These are phyloP conservation scores for Magnusiomyces sp. DNA, from an alignment of 1,139 yeast species.

Conservation along the genomic window DNA sequence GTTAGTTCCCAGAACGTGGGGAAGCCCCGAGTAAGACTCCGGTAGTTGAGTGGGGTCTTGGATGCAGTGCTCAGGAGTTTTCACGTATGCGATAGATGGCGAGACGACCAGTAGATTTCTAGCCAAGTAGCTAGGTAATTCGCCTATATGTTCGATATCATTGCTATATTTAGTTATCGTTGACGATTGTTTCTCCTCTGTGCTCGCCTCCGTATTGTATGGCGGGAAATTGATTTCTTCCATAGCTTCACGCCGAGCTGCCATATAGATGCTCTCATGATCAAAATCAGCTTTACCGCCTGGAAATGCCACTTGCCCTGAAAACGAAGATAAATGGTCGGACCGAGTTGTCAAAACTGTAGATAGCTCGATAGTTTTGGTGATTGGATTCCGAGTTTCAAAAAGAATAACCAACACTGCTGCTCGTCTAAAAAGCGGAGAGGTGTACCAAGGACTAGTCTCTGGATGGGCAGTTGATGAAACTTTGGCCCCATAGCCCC, in stretches of 20 bases:
- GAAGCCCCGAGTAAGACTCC: conserved; percentile 4
- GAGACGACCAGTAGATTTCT: conserved; percentile 74
- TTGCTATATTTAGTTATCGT: conserved; percentile 15
- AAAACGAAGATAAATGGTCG: conserved; percentile 56
- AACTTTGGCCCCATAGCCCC: conserved; percentile 6
- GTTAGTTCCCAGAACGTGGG: conserved; percentile 3
- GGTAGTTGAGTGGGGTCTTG: neutral
- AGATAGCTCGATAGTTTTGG: conserved; percentile 56
- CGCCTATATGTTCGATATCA: conserved; percentile 46
- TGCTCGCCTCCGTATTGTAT: neutral
- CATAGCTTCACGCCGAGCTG: conserved; percentile 71
- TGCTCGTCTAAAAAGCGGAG: conserved; percentile 59
- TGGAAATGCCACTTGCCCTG: conserved; percentile 85
- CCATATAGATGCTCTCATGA: conserved; percentile 58
- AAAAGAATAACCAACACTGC: conserved; percentile 68
- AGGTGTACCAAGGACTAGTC: conserved; percentile 39
- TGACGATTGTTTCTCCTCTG: conserved; percentile 33
- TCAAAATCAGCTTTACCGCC: conserved; percentile 46
- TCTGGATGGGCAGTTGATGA: conserved; percentile 22
- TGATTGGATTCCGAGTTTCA: conserved; percentile 33
- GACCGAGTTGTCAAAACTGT: conserved; percentile 75
- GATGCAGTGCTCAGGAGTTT: neutral
- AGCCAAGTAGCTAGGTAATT: conserved; percentile 67
- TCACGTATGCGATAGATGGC: conserved; percentile 63
- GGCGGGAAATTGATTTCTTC: conserved; percentile 77